Percentiles rank a stretch among this genome's conserved stretches.
These are phyloP conservation scores for Syzygium aromaticum DNA, from an alignment of 345 rosid species.

Conservation along the genomic window DNA sequence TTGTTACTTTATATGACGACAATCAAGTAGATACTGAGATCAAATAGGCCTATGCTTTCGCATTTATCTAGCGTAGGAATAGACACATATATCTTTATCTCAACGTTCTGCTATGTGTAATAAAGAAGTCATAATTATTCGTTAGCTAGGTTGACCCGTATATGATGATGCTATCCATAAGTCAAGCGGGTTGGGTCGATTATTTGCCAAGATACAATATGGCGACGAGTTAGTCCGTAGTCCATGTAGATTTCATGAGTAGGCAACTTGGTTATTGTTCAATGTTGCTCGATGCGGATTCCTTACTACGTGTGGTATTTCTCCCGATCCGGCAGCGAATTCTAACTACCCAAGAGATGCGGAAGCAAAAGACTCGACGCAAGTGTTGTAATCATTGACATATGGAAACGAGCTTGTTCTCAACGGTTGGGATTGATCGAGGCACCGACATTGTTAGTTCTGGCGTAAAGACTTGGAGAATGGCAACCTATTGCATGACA, in stretches of 20 bases:
- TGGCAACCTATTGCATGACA: background rate
- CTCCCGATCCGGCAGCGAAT: background rate
- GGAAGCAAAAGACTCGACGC: background rate
- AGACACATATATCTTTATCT: background rate
- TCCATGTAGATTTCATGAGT: background rate
- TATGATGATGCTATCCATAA: background rate
- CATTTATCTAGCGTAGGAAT: background rate
- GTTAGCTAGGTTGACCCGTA: rapidly evolving
- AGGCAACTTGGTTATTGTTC: background rate
- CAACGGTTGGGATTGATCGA: no score
- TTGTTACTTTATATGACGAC: background rate
- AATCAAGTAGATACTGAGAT: background rate
- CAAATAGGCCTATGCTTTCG: background rate
- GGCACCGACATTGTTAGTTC: background rate
- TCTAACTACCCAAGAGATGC: background rate
- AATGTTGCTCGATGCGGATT: background rate
- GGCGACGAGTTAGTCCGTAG: background rate
- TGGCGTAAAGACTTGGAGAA: background rate
- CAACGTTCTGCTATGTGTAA: background rate
- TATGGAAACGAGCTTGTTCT: no score
- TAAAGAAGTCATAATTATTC: background rate
- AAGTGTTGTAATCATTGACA: no score
- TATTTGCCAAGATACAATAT: background rate
- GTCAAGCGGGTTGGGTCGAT: background rate
- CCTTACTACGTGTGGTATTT: background rate